phyloP scores from a whole-genome alignment of 148 eudicot species.

The Rhododendron kiyosumense region DNA sequence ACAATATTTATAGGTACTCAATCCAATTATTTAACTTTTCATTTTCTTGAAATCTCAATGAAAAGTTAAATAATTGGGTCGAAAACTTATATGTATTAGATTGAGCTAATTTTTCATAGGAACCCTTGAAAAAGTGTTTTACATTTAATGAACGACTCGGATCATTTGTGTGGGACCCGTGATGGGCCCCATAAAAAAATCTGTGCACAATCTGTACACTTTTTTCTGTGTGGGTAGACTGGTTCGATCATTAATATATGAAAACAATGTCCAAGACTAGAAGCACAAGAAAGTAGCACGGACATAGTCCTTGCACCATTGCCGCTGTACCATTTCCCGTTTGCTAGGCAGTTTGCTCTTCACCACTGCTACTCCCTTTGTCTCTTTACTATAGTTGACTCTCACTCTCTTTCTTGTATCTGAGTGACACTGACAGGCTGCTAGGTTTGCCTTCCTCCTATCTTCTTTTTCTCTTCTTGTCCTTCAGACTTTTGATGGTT shows the following conservation, averaged over 20 bases:
- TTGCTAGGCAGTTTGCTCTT: neutral
- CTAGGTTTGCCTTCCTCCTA: neutral
- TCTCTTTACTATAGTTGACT: neutral
- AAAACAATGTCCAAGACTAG: conserved; percentile 4
- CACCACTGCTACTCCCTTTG: neutral
- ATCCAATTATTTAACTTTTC: no score
- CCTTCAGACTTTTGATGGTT: neutral
- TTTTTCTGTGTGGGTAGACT: no score
- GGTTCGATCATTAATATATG: neutral
- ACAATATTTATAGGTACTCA: no score
- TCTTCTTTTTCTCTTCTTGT: neutral
- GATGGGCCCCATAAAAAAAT: no score
- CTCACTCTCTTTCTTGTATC: neutral
- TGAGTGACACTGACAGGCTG: neutral
- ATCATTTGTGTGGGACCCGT: no score
- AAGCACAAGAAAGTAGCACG: neutral
- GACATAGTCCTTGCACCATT: neutral
- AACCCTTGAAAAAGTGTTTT: no score
- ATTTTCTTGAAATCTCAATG: no score
- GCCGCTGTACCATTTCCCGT: neutral
- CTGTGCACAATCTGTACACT: no score
- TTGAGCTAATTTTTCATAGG: no score
- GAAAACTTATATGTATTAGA: no score
- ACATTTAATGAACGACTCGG: no score
- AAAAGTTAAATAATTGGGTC: no score